Evolutionary conservation across 2,329 filamentous ascomycete genomes (phyloP).

Genomic region (Hymenoscyphus repandus): DNA sequence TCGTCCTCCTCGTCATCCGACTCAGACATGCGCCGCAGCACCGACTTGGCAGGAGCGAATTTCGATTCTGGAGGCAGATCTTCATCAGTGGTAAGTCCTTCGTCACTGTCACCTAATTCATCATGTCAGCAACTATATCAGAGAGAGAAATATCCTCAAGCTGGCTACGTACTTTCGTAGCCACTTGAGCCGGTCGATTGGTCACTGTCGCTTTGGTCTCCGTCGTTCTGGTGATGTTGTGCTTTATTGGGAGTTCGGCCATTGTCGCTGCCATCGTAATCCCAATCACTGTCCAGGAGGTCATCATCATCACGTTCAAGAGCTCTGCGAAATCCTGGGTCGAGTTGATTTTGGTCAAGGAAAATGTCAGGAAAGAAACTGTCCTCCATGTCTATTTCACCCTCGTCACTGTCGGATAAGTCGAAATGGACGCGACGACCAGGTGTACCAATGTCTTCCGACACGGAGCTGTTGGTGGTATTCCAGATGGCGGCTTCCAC

Average conservation of each 20-base stretch:
- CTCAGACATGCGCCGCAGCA: slow-evolving; percentile 44
- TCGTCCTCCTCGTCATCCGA: slow-evolving; percentile 34
- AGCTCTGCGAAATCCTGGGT: slow-evolving; percentile 66
- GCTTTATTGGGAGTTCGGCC: slow-evolving; percentile 40
- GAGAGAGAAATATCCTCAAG: neutral
- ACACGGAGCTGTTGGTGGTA: slow-evolving; percentile 7
- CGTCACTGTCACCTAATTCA: slow-evolving; percentile 44
- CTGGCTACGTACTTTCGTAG: slow-evolving; percentile 49
- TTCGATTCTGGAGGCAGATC: slow-evolving; percentile 44
- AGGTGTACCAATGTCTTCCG: slow-evolving; percentile 14
- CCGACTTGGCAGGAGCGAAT: slow-evolving; percentile 41
- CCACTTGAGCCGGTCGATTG: slow-evolving; percentile 40
- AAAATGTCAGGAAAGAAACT: slow-evolving; percentile 75
- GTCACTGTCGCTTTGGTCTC: slow-evolving; percentile 24
- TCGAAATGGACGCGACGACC: slow-evolving; percentile 65
- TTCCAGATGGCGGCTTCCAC: slow-evolving; percentile 14
- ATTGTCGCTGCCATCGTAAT: slow-evolving; percentile 16
- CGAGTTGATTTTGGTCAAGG: slow-evolving; percentile 66
- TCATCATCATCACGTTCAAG: slow-evolving; percentile 70
- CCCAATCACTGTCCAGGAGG: neutral
- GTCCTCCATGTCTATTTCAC: slow-evolving; percentile 56
- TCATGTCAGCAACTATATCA: slow-evolving; percentile 38
- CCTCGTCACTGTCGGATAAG: slow-evolving; percentile 61
- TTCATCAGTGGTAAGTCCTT: slow-evolving; percentile 57
- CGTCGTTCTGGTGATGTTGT: slow-evolving; percentile 29